These are phyloP conservation scores for Lanmaoa pseudosensibilis DNA, from an alignment of 768 basidiomycete genomes.

Conservation along the genomic window DNA sequence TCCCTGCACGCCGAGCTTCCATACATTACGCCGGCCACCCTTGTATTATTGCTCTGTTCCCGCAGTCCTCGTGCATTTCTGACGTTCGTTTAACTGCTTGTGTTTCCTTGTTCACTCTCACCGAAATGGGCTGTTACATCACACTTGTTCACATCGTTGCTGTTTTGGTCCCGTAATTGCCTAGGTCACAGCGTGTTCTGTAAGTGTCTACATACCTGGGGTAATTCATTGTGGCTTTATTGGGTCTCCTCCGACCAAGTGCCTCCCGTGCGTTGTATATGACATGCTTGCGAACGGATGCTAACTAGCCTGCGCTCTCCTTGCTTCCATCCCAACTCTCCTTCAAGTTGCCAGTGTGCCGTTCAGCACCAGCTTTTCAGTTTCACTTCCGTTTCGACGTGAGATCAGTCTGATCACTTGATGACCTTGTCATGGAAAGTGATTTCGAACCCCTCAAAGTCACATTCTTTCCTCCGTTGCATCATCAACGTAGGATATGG, in stretches of 20 bases:
- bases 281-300: background rate
- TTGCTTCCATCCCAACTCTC: background rate
- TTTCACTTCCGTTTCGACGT: background rate
- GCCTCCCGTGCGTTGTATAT: constrained; percentile 9
- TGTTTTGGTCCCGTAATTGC: constrained; percentile 18
- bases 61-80: background rate
- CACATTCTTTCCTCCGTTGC: constrained; percentile 66
- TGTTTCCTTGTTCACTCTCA: constrained; percentile 1
- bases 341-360: background rate
- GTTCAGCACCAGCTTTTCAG: background rate
- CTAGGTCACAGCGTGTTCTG: background rate
- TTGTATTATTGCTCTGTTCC: constrained; percentile 3
- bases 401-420: constrained; percentile 8
- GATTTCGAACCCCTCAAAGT: constrained; percentile 41
- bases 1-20: background rate
- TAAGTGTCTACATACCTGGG: background rate
- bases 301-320: no score
- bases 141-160: constrained; percentile 8
- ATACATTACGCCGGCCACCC: constrained; percentile 4
- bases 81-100: constrained; percentile 1
- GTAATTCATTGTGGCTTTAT: constrained; percentile 14
- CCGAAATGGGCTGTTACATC: background rate
- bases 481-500: constrained; percentile 71
- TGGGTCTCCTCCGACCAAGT: constrained; percentile 24
- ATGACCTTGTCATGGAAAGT: constrained; percentile 18